These are phyloP conservation scores for Deinandra increscens DNA, from an alignment of 129 eudicot species.

Conservation along the genomic window DNA sequence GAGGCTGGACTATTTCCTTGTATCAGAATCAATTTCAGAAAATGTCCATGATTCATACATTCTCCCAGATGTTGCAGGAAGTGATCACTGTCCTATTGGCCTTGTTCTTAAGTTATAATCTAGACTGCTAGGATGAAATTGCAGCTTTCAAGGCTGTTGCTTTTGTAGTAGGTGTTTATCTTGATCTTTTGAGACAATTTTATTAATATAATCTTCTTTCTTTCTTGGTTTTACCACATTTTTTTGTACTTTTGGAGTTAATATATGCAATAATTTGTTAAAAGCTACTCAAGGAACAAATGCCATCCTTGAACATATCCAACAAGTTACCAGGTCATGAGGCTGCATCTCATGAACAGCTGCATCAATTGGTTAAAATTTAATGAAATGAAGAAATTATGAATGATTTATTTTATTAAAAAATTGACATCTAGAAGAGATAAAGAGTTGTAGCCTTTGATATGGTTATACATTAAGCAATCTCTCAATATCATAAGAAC, in stretches of 20 bases:
- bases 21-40: constrained; percentile 70
- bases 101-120: constrained; percentile 64
- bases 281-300: background rate
- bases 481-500: too few species aligned
- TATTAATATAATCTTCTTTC: background rate
- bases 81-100: constrained; percentile 96
- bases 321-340: background rate
- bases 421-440: too few species aligned
- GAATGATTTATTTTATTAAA: too few species aligned
- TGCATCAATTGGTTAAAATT: too few species aligned
- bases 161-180: constrained; percentile 8
- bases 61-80: constrained; percentile 80
- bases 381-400: too few species aligned
- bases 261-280: background rate
- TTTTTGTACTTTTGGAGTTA: background rate
- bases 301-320: background rate
- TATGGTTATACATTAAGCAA: too few species aligned
- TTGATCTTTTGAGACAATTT: background rate
- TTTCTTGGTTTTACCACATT: background rate
- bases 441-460: too few species aligned
- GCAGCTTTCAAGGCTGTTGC: constrained; percentile 1
- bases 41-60: constrained; percentile 80
- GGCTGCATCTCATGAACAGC: too few species aligned
- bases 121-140: background rate
- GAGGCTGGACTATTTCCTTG: constrained; percentile 94